A percentile compares a stretch with the other conserved stretches of the same genome.
These are phyloP conservation scores for Xylaria venustula DNA, from an alignment of 495 filamentous ascomycete species.

Conservation along the genomic window DNA sequence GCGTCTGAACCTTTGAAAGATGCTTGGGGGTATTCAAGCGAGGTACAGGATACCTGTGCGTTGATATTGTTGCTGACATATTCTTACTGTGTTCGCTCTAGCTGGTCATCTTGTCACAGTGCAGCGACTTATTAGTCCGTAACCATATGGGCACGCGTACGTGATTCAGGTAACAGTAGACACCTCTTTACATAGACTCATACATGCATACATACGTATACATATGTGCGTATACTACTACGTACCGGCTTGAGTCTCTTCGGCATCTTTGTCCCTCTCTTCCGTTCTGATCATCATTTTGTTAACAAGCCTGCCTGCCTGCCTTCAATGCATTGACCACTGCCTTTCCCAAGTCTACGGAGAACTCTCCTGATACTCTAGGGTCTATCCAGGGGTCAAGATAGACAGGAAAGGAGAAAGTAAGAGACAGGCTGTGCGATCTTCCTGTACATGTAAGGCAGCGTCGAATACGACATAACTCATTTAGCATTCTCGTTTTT, in stretches of 20 bases:
- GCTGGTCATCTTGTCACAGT: neutral
- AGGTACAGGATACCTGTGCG: neutral
- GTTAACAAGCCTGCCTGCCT: neutral
- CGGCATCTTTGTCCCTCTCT: conserved; percentile 3
- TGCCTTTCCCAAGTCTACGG: neutral
- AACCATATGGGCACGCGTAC: no score
- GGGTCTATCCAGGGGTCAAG: no score
- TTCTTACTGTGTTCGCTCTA: conserved; percentile 1
- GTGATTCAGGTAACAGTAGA: no score
- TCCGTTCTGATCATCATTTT: conserved; percentile 7
- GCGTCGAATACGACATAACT: neutral
- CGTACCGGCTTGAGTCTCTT: neutral
- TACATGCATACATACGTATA: no score
- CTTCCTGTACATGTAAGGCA: neutral
- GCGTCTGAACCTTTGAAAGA: neutral
- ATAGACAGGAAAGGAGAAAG: no score
- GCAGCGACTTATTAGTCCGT: neutral
- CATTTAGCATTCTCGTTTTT: neutral
- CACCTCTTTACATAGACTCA: no score
- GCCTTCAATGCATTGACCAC: neutral
- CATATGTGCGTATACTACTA: no score
- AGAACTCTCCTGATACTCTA: no score
- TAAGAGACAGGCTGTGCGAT: no score
- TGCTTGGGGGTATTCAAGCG: neutral
- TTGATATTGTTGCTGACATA: neutral